Conservation (phyloP, 768 basidiomycete species). For the Mycena alexandri region DNA sequence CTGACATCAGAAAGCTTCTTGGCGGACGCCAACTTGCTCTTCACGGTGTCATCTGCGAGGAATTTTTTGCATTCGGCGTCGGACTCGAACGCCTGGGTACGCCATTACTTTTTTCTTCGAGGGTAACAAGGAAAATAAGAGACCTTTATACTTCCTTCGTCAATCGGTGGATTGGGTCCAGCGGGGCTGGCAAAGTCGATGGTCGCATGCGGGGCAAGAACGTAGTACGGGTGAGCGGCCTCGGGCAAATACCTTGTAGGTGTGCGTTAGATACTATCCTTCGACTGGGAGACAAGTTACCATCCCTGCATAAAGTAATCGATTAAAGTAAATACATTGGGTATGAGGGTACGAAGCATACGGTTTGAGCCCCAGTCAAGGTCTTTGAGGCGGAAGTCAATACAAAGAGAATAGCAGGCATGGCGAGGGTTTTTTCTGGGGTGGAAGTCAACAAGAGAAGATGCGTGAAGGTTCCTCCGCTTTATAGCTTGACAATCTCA, state of each 20-base stretch:
- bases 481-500: background rate
- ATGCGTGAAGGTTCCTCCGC: background rate
- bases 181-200: constrained; percentile 72
- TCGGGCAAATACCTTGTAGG: constrained; percentile 73
- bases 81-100: constrained; percentile 56
- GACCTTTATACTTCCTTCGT: constrained; percentile 66
- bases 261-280: too few species aligned
- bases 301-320: too few species aligned
- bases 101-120: background rate
- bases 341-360: background rate
- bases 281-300: too few species aligned
- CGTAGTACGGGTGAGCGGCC: constrained; percentile 79
- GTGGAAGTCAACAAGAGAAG: constrained; percentile 11
- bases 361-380: background rate
- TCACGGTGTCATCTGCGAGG: constrained; percentile 65
- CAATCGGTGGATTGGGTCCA: constrained; percentile 79
- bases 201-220: constrained; percentile 59
- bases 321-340: too few species aligned
- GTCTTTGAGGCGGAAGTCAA: background rate
- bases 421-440: too few species aligned
- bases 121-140: background rate
- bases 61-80: constrained; percentile 71
- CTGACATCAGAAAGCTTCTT: constrained; percentile 73
- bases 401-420: constrained; percentile 11
- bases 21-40: constrained; percentile 64